Conservation (phyloP, 2,329 filamentous ascomycete species). For the Aspergillus intermedius region DNA sequence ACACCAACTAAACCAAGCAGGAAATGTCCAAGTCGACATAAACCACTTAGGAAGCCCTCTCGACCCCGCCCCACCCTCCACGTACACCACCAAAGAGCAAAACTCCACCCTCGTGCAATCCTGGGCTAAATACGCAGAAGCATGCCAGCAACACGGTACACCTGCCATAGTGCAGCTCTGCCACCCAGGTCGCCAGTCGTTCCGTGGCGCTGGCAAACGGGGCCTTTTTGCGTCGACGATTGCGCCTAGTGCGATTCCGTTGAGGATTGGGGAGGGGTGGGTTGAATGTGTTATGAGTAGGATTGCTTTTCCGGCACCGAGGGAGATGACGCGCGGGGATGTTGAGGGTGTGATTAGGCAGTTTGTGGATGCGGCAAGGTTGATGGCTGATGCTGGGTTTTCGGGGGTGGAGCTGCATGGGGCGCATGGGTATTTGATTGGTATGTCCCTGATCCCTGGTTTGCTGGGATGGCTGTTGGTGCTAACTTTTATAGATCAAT, state of each 20-base stretch:
- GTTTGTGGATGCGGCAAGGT: conserved; percentile 49
- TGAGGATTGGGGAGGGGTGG: conserved; percentile 33
- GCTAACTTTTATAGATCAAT: conserved; percentile 23
- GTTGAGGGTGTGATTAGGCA: conserved; percentile 48
- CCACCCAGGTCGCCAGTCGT: conserved; percentile 41
- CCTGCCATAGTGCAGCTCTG: conserved; percentile 40
- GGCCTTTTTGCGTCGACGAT: conserved; percentile 24
- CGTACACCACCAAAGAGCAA: conserved; percentile 19
- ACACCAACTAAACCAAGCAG: conserved; percentile 7
- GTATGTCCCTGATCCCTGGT: conserved; percentile 26
- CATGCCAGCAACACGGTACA: conserved; percentile 33
- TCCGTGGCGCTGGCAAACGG: conserved; percentile 34
- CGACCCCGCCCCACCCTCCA: conserved; percentile 22
- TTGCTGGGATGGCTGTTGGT: neutral
- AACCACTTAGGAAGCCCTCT: conserved; percentile 32
- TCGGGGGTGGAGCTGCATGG: conserved; percentile 50
- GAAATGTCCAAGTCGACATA: conserved; percentile 41
- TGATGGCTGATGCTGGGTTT: conserved; percentile 47
- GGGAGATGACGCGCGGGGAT: conserved; percentile 50
- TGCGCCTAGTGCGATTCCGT: conserved; percentile 36
- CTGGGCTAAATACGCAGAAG: conserved; percentile 25
- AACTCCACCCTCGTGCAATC: conserved; percentile 12
- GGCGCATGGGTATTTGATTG: conserved; percentile 47
- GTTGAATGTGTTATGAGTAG: conserved; percentile 26
- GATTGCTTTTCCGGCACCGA: conserved; percentile 44